Percentiles rank a stretch among this genome's conserved stretches.
Conservation (phyloP, 306 rosid species). For the Sphenostylis stenocarpa region DNA sequence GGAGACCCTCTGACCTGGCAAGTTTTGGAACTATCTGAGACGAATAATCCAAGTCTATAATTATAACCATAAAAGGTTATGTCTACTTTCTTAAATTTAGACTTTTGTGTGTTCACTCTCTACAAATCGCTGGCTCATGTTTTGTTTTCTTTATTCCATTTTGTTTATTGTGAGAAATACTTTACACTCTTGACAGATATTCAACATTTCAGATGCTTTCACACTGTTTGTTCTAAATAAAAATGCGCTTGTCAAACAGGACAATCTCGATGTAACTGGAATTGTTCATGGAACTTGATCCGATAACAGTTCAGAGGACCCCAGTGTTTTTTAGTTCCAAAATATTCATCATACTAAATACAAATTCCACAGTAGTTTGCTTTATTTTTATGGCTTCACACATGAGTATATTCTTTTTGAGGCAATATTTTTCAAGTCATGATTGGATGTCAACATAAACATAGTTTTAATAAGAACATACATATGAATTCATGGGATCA, state of each 20-base stretch:
- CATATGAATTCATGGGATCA: too few relatives aligned
- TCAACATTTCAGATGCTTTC: slow-evolving; percentile 16
- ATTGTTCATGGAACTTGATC: slow-evolving; percentile 34
- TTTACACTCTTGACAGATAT: background rate
- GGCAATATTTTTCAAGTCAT: background rate
- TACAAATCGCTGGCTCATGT: background rate
- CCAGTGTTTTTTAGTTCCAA: background rate
- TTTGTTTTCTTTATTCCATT: background rate
- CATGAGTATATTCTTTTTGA: background rate
- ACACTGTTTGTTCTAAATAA: slow-evolving; percentile 3
- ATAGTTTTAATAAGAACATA: too few relatives aligned
- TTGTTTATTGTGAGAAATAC: background rate
- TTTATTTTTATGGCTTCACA: background rate
- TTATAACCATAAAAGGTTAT: slow-evolving; percentile 13
- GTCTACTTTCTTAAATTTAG: slow-evolving; percentile 1
- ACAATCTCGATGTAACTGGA: slow-evolving; percentile 11
- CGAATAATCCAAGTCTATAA: slow-evolving; percentile 29
- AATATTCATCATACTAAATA: slow-evolving; percentile 4
- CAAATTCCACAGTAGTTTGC: background rate
- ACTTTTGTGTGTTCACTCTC: slow-evolving; percentile 5
- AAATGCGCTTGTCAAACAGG: slow-evolving; percentile 22
- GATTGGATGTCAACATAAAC: background rate
- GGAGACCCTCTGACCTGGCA: slow-evolving; percentile 34
- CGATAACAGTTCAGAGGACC: slow-evolving; percentile 2
- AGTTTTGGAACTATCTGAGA: background rate